A percentile compares a stretch with the other conserved stretches of the same genome.
Conservation (phyloP, 140 eudicot genomes). For the Oenanthe javanica region DNA sequence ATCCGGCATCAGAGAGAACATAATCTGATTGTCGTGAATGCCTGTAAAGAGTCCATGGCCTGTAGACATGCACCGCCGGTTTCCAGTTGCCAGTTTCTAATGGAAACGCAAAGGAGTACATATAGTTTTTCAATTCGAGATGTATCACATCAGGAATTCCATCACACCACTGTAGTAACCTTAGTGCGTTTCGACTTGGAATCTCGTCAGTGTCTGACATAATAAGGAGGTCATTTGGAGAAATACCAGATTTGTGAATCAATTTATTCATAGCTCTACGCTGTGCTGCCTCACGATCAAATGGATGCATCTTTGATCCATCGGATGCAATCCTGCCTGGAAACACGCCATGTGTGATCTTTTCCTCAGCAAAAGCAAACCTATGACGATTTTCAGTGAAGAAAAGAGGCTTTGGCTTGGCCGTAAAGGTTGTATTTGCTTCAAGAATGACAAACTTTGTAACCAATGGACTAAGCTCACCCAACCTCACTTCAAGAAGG, state of each 20-base stretch:
- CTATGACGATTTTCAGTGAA: constrained; percentile 7
- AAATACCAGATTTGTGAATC: constrained; percentile 13
- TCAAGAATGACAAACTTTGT: constrained; percentile 22
- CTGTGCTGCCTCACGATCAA: constrained; percentile 11
- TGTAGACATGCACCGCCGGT: constrained; percentile 14
- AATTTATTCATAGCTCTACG: constrained; percentile 15
- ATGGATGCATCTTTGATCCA: constrained; percentile 13
- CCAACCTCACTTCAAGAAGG: constrained; percentile 17
- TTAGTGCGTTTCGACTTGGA: constrained; percentile 16
- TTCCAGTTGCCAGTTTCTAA: constrained; percentile 23
- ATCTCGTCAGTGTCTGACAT: constrained; percentile 14
- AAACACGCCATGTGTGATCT: constrained; percentile 6
- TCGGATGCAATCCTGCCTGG: not conserved
- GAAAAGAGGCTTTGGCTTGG: constrained; percentile 21
- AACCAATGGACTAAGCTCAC: constrained; percentile 9
- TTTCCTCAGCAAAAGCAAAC: constrained; percentile 18
- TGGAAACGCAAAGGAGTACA: constrained; percentile 32
- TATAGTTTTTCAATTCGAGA: constrained; percentile 19
- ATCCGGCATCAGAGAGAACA: constrained; percentile 35
- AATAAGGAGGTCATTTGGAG: constrained; percentile 14
- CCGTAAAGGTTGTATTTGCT: constrained; percentile 24
- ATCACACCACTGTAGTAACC: constrained; percentile 24
- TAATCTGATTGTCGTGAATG: constrained; percentile 10
- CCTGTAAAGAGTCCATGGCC: not conserved
- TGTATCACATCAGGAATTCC: constrained; percentile 21